phyloP scores from a whole-genome alignment of 306 rosid species.

The Crotalaria pallida region DNA sequence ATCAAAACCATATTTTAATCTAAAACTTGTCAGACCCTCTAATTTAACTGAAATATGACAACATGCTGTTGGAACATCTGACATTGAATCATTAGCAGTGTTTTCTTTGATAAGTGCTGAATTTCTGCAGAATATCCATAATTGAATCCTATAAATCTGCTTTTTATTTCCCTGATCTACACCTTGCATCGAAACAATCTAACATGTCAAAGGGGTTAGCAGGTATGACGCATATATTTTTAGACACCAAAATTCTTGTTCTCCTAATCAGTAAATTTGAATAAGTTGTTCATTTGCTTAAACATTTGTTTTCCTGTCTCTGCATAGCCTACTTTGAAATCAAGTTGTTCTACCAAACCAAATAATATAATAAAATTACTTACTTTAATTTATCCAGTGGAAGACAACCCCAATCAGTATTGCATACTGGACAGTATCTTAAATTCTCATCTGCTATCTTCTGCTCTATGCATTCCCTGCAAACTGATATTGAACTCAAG shows the following conservation, averaged over 20 bases:
- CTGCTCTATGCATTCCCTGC: slow-evolving; percentile 60
- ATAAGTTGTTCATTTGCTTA: neutral
- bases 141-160: neutral
- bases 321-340: neutral
- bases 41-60: neutral
- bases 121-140: neutral
- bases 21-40: neutral
- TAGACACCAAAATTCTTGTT: neutral
- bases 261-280: neutral
- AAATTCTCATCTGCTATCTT: slow-evolving; percentile 40
- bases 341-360: neutral
- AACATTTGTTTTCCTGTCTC: neutral
- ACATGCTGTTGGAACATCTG: neutral
- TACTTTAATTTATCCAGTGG: slow-evolving; percentile 47
- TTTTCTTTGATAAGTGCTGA: neutral
- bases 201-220: neutral
- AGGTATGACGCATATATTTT: neutral
- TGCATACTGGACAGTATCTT: slow-evolving; percentile 53
- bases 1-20: neutral
- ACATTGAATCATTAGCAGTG: neutral
- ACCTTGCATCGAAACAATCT: neutral
- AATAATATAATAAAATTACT: neutral
- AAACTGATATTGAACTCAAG: slow-evolving; percentile 44
- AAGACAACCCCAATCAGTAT: slow-evolving; percentile 43
- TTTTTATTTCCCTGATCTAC: neutral